Base-by-base conservation (phyloP, 805 yeast genomes). In the Blastobotrys attinorum region DNA sequence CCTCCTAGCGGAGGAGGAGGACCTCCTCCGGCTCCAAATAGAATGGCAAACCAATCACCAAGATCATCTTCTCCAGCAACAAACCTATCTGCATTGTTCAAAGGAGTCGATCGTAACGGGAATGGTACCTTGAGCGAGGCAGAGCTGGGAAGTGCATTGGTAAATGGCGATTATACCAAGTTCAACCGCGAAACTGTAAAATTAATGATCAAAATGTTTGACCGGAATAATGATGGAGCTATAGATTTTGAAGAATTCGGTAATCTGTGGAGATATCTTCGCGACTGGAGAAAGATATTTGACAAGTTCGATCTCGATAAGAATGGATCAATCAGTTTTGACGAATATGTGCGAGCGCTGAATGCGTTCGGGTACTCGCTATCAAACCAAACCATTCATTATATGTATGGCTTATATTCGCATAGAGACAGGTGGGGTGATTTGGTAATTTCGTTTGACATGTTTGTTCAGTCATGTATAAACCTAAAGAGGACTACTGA, bases 401-500 rank as follows among this genome's bases (percentile, higher is more conserved):
- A 73, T 54, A 62, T 82, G 45, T 81, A 79, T 56, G 74, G 70
- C 50, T 71, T 71, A 45, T 81, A 78, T 56, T 70, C 79, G 32
- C 71, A 53, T 35, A 38, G 52, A 25, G 55, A 55, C 47, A 49
- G 63, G 17, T 23, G 48, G 15, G 63, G 63, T 32, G 55, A 47
- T 34, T 59, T 57, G 17, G 59, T 57, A 34, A 65, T 86, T 62
- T 78, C 83, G 47, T 86, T 86, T 60, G 95, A 86, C 59, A 72
- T 77, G 60, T 86, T 86, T 62, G 87, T 86, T 21, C 95, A 86
- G 58, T 72, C 84, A 43, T 70, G 86, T 51, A 83, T 85, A 15
- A 82, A 85, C 72, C 67, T 86, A 51, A 72, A 85, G 57, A 75
- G 85, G 49, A 72, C 83, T 50, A 84, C 95, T 1, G 88, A 83